Conservation (phyloP, 192 early-diverging fungal genomes). For the Podila clonocystis region DNA sequence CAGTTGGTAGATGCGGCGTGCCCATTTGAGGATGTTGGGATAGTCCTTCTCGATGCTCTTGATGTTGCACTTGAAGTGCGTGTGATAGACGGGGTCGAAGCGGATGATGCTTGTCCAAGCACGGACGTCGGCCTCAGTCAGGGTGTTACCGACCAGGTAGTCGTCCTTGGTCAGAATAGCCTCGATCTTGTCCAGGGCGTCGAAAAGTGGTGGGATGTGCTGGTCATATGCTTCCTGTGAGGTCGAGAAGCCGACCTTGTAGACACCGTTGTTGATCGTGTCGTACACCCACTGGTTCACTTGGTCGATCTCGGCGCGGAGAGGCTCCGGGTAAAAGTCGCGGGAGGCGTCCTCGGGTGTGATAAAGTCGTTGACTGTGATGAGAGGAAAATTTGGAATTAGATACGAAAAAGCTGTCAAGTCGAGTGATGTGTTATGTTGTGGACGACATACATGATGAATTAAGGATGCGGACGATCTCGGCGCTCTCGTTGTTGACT, state of each 20-base stretch:
- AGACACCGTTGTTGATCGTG: conserved; percentile 96
- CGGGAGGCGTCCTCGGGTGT: conserved; percentile 65
- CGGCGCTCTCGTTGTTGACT: conserved; percentile 97
- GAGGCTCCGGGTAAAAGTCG: conserved; percentile 84
- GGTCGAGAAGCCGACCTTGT: conserved; percentile 93
- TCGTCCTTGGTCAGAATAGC: conserved; percentile 72
- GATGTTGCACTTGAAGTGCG: conserved; percentile 96
- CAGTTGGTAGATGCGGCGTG: conserved; percentile 83
- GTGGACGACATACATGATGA: conserved; percentile 18
- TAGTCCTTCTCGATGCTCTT: conserved; percentile 89
- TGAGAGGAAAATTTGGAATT: conserved; percentile 57
- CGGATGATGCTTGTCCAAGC: conserved; percentile 95
- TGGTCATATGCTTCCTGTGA: conserved; percentile 87
- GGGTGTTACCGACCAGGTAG: conserved; percentile 81
- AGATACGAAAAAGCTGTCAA: conserved; percentile 94
- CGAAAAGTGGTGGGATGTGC: conserved; percentile 78
- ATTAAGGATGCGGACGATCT: conserved; percentile 97
- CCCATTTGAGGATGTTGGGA: conserved; percentile 90
- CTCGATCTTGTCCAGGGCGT: conserved; percentile 85
- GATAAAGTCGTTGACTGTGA: conserved; percentile 83
- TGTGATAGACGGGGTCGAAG: conserved; percentile 95
- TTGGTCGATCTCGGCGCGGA: conserved; percentile 82
- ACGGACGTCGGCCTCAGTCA: conserved; percentile 96
- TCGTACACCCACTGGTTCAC: conserved; percentile 95
- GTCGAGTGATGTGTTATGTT: conserved; percentile 87